These are phyloP conservation scores for Citrullus amarus DNA, from an alignment of 306 rosid genomes.

Conservation along the genomic window DNA sequence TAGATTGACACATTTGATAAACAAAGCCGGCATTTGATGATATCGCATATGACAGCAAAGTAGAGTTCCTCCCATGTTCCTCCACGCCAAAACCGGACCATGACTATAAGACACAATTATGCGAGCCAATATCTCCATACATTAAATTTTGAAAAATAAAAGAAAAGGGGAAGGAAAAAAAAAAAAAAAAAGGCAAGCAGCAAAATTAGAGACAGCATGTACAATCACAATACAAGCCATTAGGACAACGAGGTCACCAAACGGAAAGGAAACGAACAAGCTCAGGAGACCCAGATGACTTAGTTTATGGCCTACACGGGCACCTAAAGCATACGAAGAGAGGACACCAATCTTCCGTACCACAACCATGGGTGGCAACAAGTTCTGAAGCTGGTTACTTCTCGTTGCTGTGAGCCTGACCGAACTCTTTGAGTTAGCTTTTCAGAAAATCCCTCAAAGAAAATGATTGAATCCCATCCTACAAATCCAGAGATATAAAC, in stretches of 20 bases:
- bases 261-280: neutral
- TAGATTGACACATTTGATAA: too few relatives aligned
- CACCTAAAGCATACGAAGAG: neutral
- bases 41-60: neutral
- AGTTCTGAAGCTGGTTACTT: constrained; percentile 15
- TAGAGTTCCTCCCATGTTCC: neutral
- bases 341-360: constrained; percentile 12
- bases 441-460: constrained; percentile 60
- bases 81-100: neutral
- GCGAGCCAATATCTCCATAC: neutral
- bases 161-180: neutral
- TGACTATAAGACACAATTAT: neutral
- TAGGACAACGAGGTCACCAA: neutral
- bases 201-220: constrained; percentile 7
- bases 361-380: constrained; percentile 17
- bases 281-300: neutral
- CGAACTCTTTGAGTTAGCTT: constrained; percentile 28
- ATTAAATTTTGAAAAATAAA: neutral
- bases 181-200: neutral
- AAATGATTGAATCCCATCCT: constrained; percentile 61
- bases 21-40: too few relatives aligned
- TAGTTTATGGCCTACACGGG: neutral
- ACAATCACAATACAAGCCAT: constrained; percentile 4
- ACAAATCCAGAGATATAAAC: constrained; percentile 13
- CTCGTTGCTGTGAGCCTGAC: constrained; percentile 15